Evolutionary conservation across 148 eudicot species (phyloP).

Genomic region (Hydrangea macrophylla): DNA sequence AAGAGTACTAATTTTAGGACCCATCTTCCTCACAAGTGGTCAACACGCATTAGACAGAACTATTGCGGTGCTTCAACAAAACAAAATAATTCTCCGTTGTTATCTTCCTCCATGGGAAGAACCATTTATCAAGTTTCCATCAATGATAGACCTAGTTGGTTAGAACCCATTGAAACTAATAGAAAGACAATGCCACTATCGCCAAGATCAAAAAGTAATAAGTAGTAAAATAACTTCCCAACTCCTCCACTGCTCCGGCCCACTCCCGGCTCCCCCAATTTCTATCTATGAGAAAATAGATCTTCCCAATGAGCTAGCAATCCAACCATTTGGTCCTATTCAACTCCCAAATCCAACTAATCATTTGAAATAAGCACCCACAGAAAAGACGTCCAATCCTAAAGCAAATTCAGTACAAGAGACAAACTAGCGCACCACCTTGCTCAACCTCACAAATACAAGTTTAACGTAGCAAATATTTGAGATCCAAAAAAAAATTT

Average conservation of each 20-base stretch:
- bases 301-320: background rate
- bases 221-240: conserved; percentile 1
- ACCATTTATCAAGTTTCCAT: too few relatives aligned
- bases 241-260: background rate
- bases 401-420: background rate
- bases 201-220: background rate
- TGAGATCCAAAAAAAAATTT: background rate
- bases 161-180: background rate
- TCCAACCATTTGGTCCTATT: background rate
- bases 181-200: background rate
- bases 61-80: too few relatives aligned
- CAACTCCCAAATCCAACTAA: background rate
- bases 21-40: too few relatives aligned
- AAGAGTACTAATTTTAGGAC: too few relatives aligned
- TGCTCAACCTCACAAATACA: background rate
- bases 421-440: background rate
- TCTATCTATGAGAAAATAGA: background rate
- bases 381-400: background rate
- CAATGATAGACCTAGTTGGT: too few relatives aligned
- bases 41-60: too few relatives aligned
- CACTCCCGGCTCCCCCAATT: too few relatives aligned
- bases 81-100: too few relatives aligned
- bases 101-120: too few relatives aligned
- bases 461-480: too few relatives aligned
- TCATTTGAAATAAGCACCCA: conserved; percentile 5